Evolutionary conservation across 1,284 basidiomycete genomes (phyloP).

Genomic region (Cryptococcus sp.): DNA sequence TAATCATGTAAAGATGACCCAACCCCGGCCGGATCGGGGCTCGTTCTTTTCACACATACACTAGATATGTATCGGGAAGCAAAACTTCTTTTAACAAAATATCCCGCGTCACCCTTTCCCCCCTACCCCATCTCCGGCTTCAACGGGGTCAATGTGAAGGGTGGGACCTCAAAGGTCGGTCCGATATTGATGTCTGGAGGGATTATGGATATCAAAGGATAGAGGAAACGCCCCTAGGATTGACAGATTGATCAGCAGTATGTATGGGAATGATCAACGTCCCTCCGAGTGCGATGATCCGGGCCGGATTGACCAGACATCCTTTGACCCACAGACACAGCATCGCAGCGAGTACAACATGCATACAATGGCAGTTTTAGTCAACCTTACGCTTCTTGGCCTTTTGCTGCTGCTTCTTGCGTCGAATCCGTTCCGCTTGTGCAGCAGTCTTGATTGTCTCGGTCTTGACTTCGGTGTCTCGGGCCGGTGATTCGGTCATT

Average conservation of each 20-base stretch:
- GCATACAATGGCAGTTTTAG: no score
- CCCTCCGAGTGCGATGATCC: neutral
- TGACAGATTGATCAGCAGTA: neutral
- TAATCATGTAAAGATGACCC: neutral
- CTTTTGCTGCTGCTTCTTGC: constrained; percentile 42
- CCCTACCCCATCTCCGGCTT: neutral
- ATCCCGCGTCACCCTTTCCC: no score
- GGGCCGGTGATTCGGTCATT: neutral
- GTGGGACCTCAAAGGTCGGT: no score
- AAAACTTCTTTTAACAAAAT: neutral
- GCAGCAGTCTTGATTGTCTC: constrained; percentile 31
- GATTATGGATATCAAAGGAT: no score
- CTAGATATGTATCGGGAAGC: neutral
- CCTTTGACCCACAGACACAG: no score
- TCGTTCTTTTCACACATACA: neutral
- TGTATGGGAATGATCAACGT: neutral
- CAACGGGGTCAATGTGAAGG: neutral
- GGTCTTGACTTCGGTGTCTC: neutral
- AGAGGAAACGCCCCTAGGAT: no score
- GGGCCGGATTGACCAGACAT: no score
- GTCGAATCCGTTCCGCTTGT: constrained; percentile 30
- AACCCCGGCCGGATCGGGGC: neutral
- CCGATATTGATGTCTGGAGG: no score
- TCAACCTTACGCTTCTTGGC: constrained; percentile 15
- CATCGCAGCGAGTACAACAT: no score